These are phyloP conservation scores for Schrenkiella parvula DNA, from an alignment of 345 rosid genomes.

Conservation along the genomic window DNA sequence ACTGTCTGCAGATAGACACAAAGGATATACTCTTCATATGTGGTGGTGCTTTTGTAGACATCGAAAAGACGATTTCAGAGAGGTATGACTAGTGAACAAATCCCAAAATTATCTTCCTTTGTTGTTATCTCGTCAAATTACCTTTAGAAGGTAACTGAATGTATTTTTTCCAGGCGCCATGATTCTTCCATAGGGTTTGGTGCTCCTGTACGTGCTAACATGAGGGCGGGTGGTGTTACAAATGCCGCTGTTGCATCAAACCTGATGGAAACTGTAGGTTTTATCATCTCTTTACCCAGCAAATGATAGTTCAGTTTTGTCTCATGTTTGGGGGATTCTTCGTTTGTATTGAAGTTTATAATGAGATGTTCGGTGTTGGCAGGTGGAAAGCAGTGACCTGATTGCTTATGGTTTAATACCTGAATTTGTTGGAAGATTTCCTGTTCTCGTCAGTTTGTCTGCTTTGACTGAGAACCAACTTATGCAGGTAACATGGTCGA, in stretches of 20 bases:
- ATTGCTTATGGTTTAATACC: conserved; percentile 94
- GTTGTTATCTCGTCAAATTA: background rate
- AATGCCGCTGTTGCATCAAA: conserved; percentile 73
- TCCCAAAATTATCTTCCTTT: background rate
- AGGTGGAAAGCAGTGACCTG: conserved; percentile 98
- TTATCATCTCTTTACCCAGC: background rate
- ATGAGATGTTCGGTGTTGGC: conserved; percentile 27
- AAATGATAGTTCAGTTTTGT: background rate
- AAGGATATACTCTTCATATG: conserved; percentile 98
- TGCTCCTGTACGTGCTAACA: conserved; percentile 95
- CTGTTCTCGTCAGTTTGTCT: conserved; percentile 88
- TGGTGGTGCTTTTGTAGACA: conserved; percentile 95
- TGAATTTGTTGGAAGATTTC: conserved; percentile 98
- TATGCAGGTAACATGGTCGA: conserved; percentile 55
- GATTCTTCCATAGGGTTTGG: conserved; percentile 99
- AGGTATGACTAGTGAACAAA: conserved; percentile 44
- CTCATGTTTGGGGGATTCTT: background rate
- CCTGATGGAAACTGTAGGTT: conserved; percentile 84
- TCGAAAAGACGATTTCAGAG: conserved; percentile 98
- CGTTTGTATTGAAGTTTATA: background rate
- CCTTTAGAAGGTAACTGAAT: conserved; percentile 10
- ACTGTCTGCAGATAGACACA: conserved; percentile 72
- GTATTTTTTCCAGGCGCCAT: conserved; percentile 58
- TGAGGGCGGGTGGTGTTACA: conserved; percentile 82
- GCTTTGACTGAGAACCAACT: conserved; percentile 96